These are phyloP conservation scores for Gloeophyllum trabeum DNA, from an alignment of 768 basidiomycete genomes.

Conservation along the genomic window DNA sequence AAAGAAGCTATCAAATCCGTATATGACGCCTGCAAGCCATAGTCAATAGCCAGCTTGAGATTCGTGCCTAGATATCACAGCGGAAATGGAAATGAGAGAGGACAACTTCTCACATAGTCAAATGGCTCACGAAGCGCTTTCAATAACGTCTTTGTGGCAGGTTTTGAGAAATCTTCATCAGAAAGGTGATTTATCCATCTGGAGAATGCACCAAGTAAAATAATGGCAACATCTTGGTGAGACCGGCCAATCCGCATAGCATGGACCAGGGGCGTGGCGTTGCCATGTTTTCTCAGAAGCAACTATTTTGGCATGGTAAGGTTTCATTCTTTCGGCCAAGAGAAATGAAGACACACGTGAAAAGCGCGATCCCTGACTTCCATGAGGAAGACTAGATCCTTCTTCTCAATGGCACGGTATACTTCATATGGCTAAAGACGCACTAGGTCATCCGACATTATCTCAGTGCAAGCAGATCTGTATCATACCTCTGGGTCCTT, in stretches of 20 bases:
- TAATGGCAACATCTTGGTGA: conserved; percentile 75
- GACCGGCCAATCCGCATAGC: conserved; percentile 73
- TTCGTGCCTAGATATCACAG: conserved; percentile 57
- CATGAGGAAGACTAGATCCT: conserved; percentile 76
- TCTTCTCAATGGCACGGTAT: conserved; percentile 74
- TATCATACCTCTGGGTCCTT: conserved; percentile 40
- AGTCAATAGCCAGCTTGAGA: conserved; percentile 87
- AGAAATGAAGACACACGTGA: conserved; percentile 38
- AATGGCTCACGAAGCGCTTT: conserved; percentile 60
- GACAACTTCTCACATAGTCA: too few species aligned
- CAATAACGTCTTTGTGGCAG: conserved; percentile 57
- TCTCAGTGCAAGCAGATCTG: background rate
- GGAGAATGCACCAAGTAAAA: conserved; percentile 84
- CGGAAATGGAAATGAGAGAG: too few species aligned
- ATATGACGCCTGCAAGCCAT: conserved; percentile 70
- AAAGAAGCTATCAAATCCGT: conserved; percentile 86
- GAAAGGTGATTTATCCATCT: conserved; percentile 85
- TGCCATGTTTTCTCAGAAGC: conserved; percentile 75
- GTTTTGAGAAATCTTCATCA: conserved; percentile 62
- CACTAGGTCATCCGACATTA: background rate
- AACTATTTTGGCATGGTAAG: conserved; percentile 28
- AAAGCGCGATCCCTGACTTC: conserved; percentile 74
- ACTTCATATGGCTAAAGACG: conserved; percentile 46
- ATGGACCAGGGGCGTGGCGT: conserved; percentile 82
- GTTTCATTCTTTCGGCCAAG: background rate